Conservation (phyloP, 1,139 yeast genomes). For the Meyerozyma athensensis region DNA sequence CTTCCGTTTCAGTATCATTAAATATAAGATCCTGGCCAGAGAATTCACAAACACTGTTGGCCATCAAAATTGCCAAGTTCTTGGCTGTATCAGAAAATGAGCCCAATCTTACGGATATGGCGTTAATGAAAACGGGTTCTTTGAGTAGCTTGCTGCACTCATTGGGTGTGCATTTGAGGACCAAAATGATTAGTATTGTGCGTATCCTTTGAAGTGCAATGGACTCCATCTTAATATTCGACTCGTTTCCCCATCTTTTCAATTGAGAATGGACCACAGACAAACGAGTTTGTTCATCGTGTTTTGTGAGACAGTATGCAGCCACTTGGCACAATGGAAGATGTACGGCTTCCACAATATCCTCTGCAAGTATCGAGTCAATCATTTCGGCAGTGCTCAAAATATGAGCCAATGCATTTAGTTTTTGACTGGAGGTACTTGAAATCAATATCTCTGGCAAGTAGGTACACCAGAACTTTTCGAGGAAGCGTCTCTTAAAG, state of each 20-base stretch:
- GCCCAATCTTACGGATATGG: slow-evolving; percentile 41
- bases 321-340: slow-evolving; percentile 14
- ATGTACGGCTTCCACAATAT: slow-evolving; percentile 13
- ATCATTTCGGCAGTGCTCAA: slow-evolving; percentile 7
- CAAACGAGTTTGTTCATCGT: slow-evolving; percentile 7
- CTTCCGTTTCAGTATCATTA: slow-evolving; percentile 12
- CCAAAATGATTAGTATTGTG: slow-evolving; percentile 29
- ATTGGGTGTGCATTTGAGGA: slow-evolving; percentile 19
- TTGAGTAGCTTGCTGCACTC: slow-evolving; percentile 18
- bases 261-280: slow-evolving; percentile 13
- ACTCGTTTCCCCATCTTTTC: slow-evolving; percentile 28
- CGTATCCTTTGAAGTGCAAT: slow-evolving; percentile 29
- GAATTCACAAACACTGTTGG: slow-evolving; percentile 39
- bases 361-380: slow-evolving; percentile 18
- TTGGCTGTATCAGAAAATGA: slow-evolving; percentile 40
- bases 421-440: neutral
- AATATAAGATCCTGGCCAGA: slow-evolving; percentile 33
- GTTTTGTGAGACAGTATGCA: slow-evolving; percentile 11
- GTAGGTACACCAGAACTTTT: slow-evolving; percentile 10
- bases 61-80: slow-evolving; percentile 41
- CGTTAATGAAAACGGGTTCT: slow-evolving; percentile 30
- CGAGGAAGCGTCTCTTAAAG: slow-evolving; percentile 20
- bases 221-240: slow-evolving; percentile 27
- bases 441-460: slow-evolving; percentile 1
- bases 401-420: slow-evolving; percentile 6